phyloP scores from a whole-genome alignment of 2,329 filamentous ascomycete genomes.

The Pezicula carpinea region DNA sequence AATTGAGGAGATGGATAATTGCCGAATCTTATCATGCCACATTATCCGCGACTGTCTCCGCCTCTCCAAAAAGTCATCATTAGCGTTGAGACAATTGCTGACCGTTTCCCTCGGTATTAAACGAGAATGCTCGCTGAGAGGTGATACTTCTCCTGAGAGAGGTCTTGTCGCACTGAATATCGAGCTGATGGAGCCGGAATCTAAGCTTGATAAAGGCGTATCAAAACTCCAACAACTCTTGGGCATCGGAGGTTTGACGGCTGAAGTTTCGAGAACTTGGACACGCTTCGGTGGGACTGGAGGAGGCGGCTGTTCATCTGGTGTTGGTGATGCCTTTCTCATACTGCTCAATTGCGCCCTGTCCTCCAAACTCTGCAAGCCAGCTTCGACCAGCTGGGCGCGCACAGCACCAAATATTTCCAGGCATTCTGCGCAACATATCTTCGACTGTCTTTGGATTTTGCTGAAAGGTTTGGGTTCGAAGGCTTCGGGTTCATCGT shows the following conservation, averaged over 20 bases:
- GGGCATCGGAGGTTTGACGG: constrained; percentile 12
- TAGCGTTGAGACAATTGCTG: constrained; percentile 15
- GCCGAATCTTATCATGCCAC: constrained; percentile 21
- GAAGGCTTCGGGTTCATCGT: constrained; percentile 23
- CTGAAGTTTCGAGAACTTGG: not conserved
- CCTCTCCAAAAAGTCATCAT: constrained; percentile 25
- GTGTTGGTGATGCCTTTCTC: constrained; percentile 6
- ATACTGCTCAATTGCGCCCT: constrained; percentile 10
- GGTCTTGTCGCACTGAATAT: constrained; percentile 6
- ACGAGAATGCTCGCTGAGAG: constrained; percentile 5
- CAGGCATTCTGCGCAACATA: constrained; percentile 20
- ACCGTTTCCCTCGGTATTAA: constrained; percentile 23
- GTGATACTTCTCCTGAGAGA: constrained; percentile 15
- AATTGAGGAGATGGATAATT: constrained; percentile 15
- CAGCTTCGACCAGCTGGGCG: constrained; percentile 10
- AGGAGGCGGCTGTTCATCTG: constrained; percentile 7
- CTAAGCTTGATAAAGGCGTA: constrained; percentile 11
- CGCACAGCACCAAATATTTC: constrained; percentile 19
- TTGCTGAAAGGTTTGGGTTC: constrained; percentile 15
- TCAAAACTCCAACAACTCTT: constrained; percentile 19
- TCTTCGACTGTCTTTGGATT: constrained; percentile 19
- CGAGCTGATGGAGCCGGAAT: not conserved
- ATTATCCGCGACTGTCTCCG: constrained; percentile 19
- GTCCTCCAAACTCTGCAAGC: constrained; percentile 8
- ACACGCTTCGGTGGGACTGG: constrained; percentile 6